Conservation (phyloP, 75 land plant species). For the Cryptomeria japonica region DNA sequence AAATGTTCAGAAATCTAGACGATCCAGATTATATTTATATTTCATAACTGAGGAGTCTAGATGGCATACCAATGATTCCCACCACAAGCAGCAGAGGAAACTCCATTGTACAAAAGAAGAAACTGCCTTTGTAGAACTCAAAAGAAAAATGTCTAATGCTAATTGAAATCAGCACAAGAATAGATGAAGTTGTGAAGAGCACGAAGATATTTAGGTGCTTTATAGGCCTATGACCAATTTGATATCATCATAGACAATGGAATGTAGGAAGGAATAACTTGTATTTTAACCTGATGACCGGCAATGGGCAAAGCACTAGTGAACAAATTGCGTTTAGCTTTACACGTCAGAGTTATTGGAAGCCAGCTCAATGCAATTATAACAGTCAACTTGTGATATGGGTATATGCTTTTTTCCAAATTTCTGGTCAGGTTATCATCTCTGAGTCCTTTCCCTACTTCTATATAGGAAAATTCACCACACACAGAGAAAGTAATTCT, state of each 20-base stretch:
- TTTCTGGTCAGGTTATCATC: too few relatives aligned
- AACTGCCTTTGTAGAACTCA: background rate
- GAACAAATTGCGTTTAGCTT: background rate
- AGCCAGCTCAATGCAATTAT: background rate
- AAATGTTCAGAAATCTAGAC: background rate
- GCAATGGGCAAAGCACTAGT: background rate
- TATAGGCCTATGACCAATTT: background rate
- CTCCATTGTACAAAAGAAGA: background rate
- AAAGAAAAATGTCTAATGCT: too few relatives aligned
- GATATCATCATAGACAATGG: background rate
- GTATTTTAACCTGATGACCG: background rate
- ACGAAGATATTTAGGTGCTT: background rate
- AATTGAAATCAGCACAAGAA: background rate
- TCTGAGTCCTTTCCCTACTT: too few relatives aligned
- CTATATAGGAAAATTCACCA: too few relatives aligned
- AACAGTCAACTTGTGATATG: background rate
- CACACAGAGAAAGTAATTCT: too few relatives aligned
- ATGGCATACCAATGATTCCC: background rate
- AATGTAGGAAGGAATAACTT: background rate
- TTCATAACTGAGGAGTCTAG: background rate
- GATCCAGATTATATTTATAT: background rate
- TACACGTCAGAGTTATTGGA: background rate
- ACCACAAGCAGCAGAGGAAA: conserved; percentile 5
- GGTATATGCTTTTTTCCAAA: too few relatives aligned
- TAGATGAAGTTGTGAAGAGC: background rate